Base-by-base conservation (phyloP, 192 early-diverging fungal genomes). In the Podila epicladia region DNA sequence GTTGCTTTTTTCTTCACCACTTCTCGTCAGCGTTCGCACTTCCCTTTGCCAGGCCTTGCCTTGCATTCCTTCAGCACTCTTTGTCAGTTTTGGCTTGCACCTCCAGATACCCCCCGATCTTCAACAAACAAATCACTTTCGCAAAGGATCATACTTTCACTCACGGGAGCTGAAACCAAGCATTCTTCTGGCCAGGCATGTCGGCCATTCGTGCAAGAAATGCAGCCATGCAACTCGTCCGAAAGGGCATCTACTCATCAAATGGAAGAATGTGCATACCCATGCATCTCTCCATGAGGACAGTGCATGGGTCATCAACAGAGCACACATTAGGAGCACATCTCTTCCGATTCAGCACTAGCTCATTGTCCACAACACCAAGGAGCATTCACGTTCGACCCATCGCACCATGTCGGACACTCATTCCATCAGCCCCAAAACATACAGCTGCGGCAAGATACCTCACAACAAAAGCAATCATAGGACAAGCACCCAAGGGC, bases 51-150 rank as follows among this genome's bases (percentile, higher is more conserved):
- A 17, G 11, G 1, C 41, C 41, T 45, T 45, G 41, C 41, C 41
- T 45, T 3, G 41, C 2, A 15, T 45, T 45, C 15, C 41, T 4
- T 17, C 41, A 45, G 13, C 41, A 45, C 13, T 15, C 41, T 45
- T 45, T 45, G 15, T 12, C 41, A 45, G n/a, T 15, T 17, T 15
- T 12, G 41, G 4, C 41, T 45, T 37, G 35, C 35, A 9, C 9
- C 9, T 8, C 41, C 8, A 17, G 2, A 45, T 15, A 15, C 4
- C 13, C 41, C 12, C 12, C 38, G 2, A 26, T 71, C 1, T 62
- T 72, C 55, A 79, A 69, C 53, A 79, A 41, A 41, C 38, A 9
- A 13, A 15, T 15, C 41, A 37, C 35, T 0, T 13, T 15, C 41
- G 3, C 41, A 45, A 37, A 13, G 41, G 41, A 8, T 2, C 41